Conservation (phyloP, 2,329 filamentous ascomycete genomes). For the Colletotrichum sp. region DNA sequence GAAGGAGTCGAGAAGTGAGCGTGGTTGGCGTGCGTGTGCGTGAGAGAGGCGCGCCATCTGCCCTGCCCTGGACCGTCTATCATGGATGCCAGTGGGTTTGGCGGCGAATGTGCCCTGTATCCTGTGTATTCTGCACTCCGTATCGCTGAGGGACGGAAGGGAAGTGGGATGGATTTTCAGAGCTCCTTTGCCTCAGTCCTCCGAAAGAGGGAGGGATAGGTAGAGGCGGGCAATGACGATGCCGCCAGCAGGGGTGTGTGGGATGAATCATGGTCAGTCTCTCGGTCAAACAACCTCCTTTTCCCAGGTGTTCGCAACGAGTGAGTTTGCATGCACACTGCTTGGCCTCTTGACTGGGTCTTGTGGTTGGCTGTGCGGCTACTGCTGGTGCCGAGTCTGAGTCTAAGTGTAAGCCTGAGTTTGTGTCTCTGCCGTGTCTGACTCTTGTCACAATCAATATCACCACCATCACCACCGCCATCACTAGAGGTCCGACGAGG, state of each 20-base stretch:
- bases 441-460: neutral
- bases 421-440: neutral
- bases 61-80: neutral
- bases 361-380: neutral
- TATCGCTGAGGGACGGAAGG: neutral
- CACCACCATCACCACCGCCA: neutral
- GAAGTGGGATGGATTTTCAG: slow-evolving; percentile 12
- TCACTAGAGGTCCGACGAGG: neutral
- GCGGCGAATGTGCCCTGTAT: slow-evolving; percentile 1
- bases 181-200: neutral
- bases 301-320: neutral
- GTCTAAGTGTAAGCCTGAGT: neutral
- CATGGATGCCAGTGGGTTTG: neutral
- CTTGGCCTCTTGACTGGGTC: neutral
- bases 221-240: neutral
- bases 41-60: neutral
- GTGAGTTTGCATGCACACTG: neutral
- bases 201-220: neutral
- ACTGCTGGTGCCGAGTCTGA: neutral
- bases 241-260: neutral
- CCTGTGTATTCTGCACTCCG: neutral
- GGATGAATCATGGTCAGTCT: slow-evolving; percentile 12
- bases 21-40: neutral
- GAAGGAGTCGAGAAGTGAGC: neutral
- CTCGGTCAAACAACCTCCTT: slow-evolving; percentile 9